Evolutionary conservation across 73 alveolate species (phyloP), one percentile per base, ranked within the genome.

Genomic region (Paramecium tetraurelia): DNA sequence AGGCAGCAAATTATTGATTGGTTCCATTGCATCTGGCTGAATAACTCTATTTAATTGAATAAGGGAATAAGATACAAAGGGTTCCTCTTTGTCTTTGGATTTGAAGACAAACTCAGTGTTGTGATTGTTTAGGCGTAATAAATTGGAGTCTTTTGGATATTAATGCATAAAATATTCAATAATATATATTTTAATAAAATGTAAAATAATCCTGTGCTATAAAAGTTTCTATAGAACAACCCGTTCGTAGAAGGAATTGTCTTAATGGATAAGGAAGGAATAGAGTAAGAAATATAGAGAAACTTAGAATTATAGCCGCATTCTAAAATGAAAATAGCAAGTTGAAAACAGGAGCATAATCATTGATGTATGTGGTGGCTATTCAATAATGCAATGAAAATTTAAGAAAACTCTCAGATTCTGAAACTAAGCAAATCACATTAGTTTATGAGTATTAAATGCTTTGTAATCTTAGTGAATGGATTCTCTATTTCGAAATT

Each of bases 361-460:
- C 90, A 40, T 80, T 80, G 29, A 80, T 80, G 90, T 80, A 80
- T 80, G 90, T 80, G 24, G 76, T 43, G 16, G 90, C 90, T 2
- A 80, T 80, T 8, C 7, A 40, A 31, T 29, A 33, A 41, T 80
- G 70, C 38, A 41, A 80, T 14, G 90, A 80, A 31, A 41, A 80
- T 80, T 44, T 80, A 63, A 41, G 35, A 27, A 80, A 80, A 46
- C 57, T 80, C 12, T 48, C 70, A 2, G 35, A 80, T 44, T 31
- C 90, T 80, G 57, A 46, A 48, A 80, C 75, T 20, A 80, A 46
- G 11, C 27, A 40, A 22, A 31, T 80, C 5, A 44, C 90, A 41
- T 46, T 80, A 22, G 44, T 80, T 43, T 80, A 80, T 80, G 46
- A 80, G 90, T 80, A 80, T 24, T n/a, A 27, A 31, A 7, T 36